phyloP scores from a whole-genome alignment of 2,329 filamentous ascomycete species.

The Penicillium sp. region DNA sequence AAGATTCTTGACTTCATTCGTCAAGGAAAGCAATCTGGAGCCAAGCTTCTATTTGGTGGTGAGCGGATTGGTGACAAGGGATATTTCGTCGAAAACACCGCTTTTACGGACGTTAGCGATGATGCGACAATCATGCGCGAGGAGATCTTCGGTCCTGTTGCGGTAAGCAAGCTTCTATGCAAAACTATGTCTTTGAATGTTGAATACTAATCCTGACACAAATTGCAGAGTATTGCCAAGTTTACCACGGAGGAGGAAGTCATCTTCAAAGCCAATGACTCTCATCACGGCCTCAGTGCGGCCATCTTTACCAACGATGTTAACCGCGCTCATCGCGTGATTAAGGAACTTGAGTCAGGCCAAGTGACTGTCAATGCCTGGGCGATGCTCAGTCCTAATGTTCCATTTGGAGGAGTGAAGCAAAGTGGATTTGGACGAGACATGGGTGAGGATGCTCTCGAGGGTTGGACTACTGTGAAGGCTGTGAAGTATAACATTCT shows the following conservation, averaged over 20 bases:
- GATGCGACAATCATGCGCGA: slow-evolving; percentile 51
- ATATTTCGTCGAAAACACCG: slow-evolving; percentile 64
- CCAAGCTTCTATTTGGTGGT: slow-evolving; percentile 26
- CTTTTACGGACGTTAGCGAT: slow-evolving; percentile 54
- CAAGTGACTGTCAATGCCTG: slow-evolving; percentile 31
- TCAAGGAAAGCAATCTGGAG: slow-evolving; percentile 24
- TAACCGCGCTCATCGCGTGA: slow-evolving; percentile 27
- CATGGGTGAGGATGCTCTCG: slow-evolving; percentile 30
- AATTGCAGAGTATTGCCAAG: slow-evolving; percentile 50
- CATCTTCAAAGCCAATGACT: slow-evolving; percentile 57
- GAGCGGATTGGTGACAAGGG: slow-evolving; percentile 41
- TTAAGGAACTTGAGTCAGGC: slow-evolving; percentile 22
- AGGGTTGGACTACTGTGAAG: slow-evolving; percentile 27
- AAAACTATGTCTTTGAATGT: not conserved
- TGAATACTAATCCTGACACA: not conserved
- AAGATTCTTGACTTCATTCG: slow-evolving; percentile 27
- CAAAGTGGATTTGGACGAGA: slow-evolving; percentile 31
- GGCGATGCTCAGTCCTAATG: slow-evolving; percentile 27
- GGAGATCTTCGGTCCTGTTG: slow-evolving; percentile 61
- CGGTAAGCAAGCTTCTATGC: slow-evolving; percentile 24
- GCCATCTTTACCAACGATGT: slow-evolving; percentile 31
- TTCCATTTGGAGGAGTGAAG: slow-evolving; percentile 31
- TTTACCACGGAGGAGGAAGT: slow-evolving; percentile 62
- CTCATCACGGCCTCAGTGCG: slow-evolving; percentile 33
- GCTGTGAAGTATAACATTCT: slow-evolving; percentile 23